Evolutionary conservation across 306 rosid genomes (phyloP), one percentile per base, ranked within the genome.

Genomic region (Prunus mongolica): DNA sequence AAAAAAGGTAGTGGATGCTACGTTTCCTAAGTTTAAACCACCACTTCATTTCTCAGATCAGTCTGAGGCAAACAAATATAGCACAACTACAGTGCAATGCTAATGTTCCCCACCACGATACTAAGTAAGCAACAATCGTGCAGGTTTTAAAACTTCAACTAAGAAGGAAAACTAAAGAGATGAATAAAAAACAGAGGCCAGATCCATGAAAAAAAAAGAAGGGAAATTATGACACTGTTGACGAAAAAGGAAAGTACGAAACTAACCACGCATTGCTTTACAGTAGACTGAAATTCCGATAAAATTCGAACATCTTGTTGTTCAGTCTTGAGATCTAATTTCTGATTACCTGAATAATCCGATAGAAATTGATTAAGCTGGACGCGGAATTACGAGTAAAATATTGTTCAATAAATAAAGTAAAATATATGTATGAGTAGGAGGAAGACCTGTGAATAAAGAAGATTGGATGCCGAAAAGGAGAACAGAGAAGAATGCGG

Each of bases 221-320:
- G 44, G 44, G 44, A 38, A 38, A 38, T 38, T 38, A 6, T 38
- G 44, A 38, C 44, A 38, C 44, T 38, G 44, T 38, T 38, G 44
- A 38, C 44, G 44, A 6, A 49, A 49, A 8, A 27, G 12, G 50
- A 55, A 19, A 51, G 3, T 49, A 1, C 10, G 15, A 52, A 14
- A 71, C 88, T 67, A 70, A 95, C 99, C 91, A 92, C 97, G 85
- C 99, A 95, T 80, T 92, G 99, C 84, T 89, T 88, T 65, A 95
- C 85, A 45, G 67, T 79, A 75, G 97, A 88, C 80, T 89, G 97
- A 64, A 95, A 95, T 11, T 84, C 83, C 12, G 87, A 84, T 67
- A 95, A 76, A 25, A 67, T 27, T 54, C 80, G 88, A 78, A 88
- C 72, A 32, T 86, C 62, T 55, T 81, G 86, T 30, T 76, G 41